A percentile compares a stretch with the other conserved stretches of the same genome.
phyloP scores from a whole-genome alignment of 495 filamentous ascomycete genomes.

The Penicillium malachiteum region DNA sequence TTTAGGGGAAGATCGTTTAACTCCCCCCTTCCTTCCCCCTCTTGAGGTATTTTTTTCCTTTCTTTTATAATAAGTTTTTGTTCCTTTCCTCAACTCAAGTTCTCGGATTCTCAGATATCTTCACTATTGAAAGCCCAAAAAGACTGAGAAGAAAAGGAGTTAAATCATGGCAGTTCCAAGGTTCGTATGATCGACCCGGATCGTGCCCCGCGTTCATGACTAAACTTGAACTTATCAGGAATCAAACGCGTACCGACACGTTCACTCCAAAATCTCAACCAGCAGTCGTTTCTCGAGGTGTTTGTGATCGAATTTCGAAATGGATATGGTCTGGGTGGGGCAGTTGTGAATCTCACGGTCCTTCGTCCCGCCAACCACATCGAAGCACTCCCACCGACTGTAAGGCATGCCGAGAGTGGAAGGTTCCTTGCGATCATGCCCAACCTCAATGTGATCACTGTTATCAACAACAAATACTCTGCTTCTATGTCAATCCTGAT shows the following conservation, averaged over 20 bases:
- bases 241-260: not conserved
- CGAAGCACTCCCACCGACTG: slow-evolving; percentile 16
- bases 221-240: not conserved
- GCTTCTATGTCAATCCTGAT: slow-evolving; percentile 33
- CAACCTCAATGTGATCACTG: slow-evolving; percentile 39
- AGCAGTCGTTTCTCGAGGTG: slow-evolving; percentile 4
- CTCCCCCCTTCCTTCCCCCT: no score
- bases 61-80: no score
- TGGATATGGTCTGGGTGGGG: slow-evolving; percentile 27
- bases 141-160: not conserved
- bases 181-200: not conserved
- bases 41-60: no score
- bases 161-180: not conserved
- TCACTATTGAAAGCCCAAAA: not conserved
- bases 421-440: slow-evolving; percentile 32
- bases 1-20: no score
- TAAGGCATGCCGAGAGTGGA: slow-evolving; percentile 34
- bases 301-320: slow-evolving; percentile 15
- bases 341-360: not conserved
- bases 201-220: not conserved
- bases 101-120: no score
- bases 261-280: not conserved
- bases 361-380: slow-evolving; percentile 8
- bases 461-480: slow-evolving; percentile 36
- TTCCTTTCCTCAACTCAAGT: no score